These are phyloP conservation scores for Pachyrhizus erosus DNA, from an alignment of 306 rosid genomes.

Conservation along the genomic window DNA sequence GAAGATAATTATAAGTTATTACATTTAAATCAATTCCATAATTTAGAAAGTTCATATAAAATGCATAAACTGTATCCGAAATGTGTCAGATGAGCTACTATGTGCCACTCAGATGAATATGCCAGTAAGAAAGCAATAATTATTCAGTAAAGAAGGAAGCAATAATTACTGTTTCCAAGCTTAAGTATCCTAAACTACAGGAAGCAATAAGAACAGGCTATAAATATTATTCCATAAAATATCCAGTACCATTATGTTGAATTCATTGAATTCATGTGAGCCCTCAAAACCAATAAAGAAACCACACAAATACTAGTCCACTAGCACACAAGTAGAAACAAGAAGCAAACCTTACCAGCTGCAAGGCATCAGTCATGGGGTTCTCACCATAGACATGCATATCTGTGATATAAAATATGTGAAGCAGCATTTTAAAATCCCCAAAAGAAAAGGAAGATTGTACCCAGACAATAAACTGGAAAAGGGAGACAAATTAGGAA, in stretches of 20 bases:
- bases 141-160: background rate
- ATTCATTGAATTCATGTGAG: constrained; percentile 4
- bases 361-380: constrained; percentile 75
- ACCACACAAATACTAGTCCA: constrained; percentile 11
- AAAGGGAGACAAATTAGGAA: constrained; percentile 3
- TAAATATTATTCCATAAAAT: background rate
- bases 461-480: background rate
- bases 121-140: background rate
- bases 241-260: background rate
- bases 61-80: constrained; percentile 20
- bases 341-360: constrained; percentile 72
- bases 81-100: background rate
- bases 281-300: background rate
- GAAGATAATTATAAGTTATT: background rate
- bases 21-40: constrained; percentile 20
- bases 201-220: constrained; percentile 26
- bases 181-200: constrained; percentile 23
- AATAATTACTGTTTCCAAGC: background rate
- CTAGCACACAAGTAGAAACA: background rate
- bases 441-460: constrained; percentile 15
- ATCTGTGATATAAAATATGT: constrained; percentile 46
- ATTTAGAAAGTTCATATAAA: constrained; percentile 24
- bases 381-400: constrained; percentile 57
- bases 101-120: constrained; percentile 18
- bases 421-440: constrained; percentile 28